Evolutionary conservation across 495 filamentous ascomycete species (phyloP), one percentile per base, ranked within the genome.

Genomic region (Amniculicola lignicola): DNA sequence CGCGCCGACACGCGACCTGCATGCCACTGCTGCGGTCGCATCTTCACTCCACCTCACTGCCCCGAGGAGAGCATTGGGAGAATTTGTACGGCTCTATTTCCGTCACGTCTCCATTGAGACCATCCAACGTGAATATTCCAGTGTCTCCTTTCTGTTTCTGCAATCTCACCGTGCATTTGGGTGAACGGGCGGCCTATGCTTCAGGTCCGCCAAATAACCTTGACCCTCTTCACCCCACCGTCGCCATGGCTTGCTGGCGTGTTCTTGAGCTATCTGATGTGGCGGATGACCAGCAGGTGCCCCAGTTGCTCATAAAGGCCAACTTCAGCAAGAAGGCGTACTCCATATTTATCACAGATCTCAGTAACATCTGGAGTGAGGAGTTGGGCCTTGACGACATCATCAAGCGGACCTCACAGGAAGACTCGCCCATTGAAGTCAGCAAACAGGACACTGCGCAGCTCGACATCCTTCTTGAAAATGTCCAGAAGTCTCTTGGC

Each of bases 341-440:
- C 72, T 79, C 74, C 9, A 61, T 96, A 31, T 79, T 83, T 52
- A 67, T 96, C 24, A 93, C 92, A 3, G 93, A 98, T 69, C 79
- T 97, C 15, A 86, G 83, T 65, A 77, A 82, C 53, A 70, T 96
- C n/a, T 98, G 93, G 93, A 76, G 75, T 3, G 90, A 96, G 72
- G 72, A 64, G 15, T 71, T 95, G 27, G 74, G 82, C 31, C 76
- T 79, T 24, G 69, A 70, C 41, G 75, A 77, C 1, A 89, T 97
- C 49, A 67, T 87, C 21, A 68, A 75, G 31, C 78, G 86, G 48
- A 88, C 87, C 19, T 70, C 83, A 16, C 73, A 82, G 7, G 74
- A 81, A 57, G 77, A 82, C 31, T 87, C 87, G 4, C 85, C 84
- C 27, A 96, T 98, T 51, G 93, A 98, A 69, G 86, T 93, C 0